A percentile compares a stretch with the other conserved stretches of the same genome.
phyloP scores from a whole-genome alignment of 352 stramenopile species.

The Pythium rhizo-oryzae region DNA sequence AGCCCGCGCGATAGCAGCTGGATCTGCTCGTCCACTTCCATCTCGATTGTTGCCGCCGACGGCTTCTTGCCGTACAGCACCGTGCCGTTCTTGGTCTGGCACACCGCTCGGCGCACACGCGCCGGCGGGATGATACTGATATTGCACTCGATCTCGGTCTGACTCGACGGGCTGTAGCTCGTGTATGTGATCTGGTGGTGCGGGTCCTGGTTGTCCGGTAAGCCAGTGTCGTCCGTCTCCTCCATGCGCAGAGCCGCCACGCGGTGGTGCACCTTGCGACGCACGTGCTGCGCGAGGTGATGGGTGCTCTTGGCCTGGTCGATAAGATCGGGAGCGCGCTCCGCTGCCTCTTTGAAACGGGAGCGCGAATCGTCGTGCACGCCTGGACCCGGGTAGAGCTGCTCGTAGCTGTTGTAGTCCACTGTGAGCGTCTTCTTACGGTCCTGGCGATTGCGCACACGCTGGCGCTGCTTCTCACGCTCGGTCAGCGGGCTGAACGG shows the following conservation, averaged over 20 bases:
- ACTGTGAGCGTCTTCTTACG: constrained; percentile 14
- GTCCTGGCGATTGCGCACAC: constrained; percentile 10
- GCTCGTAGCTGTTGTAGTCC: constrained; percentile 12
- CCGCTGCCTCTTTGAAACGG: constrained; percentile 54
- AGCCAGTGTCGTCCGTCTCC: constrained; percentile 31
- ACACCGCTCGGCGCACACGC: constrained; percentile 26
- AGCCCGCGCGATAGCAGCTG: constrained; percentile 22
- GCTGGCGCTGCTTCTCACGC: constrained; percentile 16
- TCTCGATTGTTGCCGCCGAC: constrained; percentile 3
- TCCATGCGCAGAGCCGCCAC: constrained; percentile 70
- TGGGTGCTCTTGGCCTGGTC: constrained; percentile 62
- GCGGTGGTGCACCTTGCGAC: constrained; percentile 58
- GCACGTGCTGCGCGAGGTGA: constrained; percentile 68
- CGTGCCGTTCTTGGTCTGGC: constrained; percentile 27
- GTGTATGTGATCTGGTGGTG: constrained; percentile 17
- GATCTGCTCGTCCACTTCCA: constrained; percentile 29
- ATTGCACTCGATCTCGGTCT: constrained; percentile 18
- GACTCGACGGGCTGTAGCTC: constrained; percentile 2
- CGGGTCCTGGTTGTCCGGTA: constrained; percentile 36
- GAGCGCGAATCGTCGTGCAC: constrained; percentile 30
- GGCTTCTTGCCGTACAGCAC: constrained; percentile 21
- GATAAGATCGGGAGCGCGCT: constrained; percentile 62
- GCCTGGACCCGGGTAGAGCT: neutral
- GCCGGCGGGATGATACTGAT: constrained; percentile 28
- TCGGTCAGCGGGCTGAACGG: constrained; percentile 14